Evolutionary conservation across 306 rosid genomes (phyloP).

Genomic region (Trifolium repens): DNA sequence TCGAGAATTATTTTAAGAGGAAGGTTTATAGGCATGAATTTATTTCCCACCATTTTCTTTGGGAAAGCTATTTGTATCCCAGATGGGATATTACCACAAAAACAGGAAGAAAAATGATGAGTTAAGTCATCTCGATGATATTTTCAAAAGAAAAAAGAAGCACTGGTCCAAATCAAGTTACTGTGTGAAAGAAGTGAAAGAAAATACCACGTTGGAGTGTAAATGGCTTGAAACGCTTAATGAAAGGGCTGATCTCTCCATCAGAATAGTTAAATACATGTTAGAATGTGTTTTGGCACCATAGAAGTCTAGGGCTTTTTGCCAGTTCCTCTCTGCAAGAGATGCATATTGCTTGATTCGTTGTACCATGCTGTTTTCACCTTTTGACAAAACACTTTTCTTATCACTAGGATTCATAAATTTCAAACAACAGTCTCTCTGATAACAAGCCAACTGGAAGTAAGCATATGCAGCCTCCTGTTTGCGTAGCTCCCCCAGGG

Average conservation of each 20-base stretch:
- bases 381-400: constrained; percentile 57
- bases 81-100: not conserved
- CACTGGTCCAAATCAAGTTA: constrained; percentile 31
- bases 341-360: constrained; percentile 90
- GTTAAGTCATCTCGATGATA: constrained; percentile 16
- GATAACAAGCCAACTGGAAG: constrained; percentile 89
- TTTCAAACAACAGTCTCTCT: constrained; percentile 85
- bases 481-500: constrained; percentile 82
- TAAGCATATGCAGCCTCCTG: constrained; percentile 95
- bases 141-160: constrained; percentile 1
- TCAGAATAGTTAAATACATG: constrained; percentile 77
- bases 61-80: too few species aligned
- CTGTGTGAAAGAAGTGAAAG: constrained; percentile 38
- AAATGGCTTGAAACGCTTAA: constrained; percentile 62
- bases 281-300: constrained; percentile 77
- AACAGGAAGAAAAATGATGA: not conserved
- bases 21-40: too few species aligned
- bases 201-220: constrained; percentile 73
- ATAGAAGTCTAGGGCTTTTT: constrained; percentile 79
- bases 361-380: constrained; percentile 60
- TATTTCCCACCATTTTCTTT: too few species aligned
- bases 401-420: constrained; percentile 69
- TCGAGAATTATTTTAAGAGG: too few species aligned
- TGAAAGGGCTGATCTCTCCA: constrained; percentile 80
- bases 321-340: constrained; percentile 95